Evolutionary conservation across 306 rosid genomes (phyloP).

Genomic region (Luffa aegyptiaca): DNA sequence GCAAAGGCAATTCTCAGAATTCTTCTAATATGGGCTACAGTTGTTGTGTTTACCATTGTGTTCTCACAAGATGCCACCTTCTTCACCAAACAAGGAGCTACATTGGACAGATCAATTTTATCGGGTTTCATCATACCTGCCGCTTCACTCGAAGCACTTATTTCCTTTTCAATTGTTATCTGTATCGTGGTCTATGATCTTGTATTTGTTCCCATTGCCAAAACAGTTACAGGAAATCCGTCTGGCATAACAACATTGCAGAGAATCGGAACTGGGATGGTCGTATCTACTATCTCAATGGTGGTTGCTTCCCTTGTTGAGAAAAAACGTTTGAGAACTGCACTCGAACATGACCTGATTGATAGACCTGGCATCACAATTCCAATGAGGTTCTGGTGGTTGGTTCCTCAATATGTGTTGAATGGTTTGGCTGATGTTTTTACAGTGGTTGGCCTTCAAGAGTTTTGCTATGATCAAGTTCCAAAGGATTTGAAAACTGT

Average conservation of each 20-base stretch:
- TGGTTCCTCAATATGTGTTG: conserved; percentile 57
- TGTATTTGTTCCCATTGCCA: conserved; percentile 39
- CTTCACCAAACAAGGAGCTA: conserved; percentile 43
- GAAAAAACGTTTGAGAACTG: conserved; percentile 41
- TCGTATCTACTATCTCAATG: conserved; percentile 27
- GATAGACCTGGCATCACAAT: conserved; percentile 36
- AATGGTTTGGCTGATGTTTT: conserved; percentile 44
- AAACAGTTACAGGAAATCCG: conserved; percentile 35
- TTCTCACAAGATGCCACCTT: conserved; percentile 32
- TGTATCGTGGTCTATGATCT: conserved; percentile 42
- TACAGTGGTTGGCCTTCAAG: conserved; percentile 64
- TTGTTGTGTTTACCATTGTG: conserved; percentile 22
- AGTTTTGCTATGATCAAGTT: conserved; percentile 64
- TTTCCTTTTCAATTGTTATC: conserved; percentile 16
- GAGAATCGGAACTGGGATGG: conserved; percentile 55
- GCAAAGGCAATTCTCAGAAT: conserved; percentile 36
- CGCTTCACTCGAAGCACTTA: conserved; percentile 45
- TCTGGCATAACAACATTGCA: conserved; percentile 61
- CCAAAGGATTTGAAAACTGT: conserved; percentile 51
- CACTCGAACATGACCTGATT: conserved; percentile 32
- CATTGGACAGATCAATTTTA: conserved; percentile 39
- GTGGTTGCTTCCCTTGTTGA: conserved; percentile 47
- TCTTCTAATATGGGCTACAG: conserved; percentile 30
- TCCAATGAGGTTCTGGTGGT: conserved; percentile 74
- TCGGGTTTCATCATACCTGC: conserved; percentile 36